Percentiles rank a stretch among this genome's conserved stretches.
phyloP scores from a whole-genome alignment of 352 stramenopile species.

The Phytophthora fragariaefolia region DNA sequence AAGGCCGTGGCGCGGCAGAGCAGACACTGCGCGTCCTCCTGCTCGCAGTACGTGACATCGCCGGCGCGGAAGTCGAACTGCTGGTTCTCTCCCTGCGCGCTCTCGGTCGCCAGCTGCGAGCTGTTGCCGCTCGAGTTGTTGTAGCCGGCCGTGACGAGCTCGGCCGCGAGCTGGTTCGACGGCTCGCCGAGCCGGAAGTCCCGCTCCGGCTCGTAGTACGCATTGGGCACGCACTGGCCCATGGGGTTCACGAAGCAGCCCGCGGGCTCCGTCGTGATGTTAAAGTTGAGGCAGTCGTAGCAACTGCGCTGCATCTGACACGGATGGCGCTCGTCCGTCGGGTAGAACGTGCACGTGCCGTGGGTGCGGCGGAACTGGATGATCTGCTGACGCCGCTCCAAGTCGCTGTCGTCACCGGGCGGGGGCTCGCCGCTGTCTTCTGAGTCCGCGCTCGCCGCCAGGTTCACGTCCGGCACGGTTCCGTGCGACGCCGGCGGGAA shows the following conservation, averaged over 20 bases:
- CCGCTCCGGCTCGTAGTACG: conserved; percentile 18
- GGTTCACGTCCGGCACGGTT: conserved; percentile 3
- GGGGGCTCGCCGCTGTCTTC: conserved; percentile 4
- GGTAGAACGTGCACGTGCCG: conserved; percentile 49
- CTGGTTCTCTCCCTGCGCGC: conserved; percentile 21
- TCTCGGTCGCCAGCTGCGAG: conserved; percentile 15
- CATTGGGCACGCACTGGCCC: conserved; percentile 17
- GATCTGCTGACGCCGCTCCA: background rate
- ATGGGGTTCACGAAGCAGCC: conserved; percentile 51
- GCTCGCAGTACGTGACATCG: conserved; percentile 44
- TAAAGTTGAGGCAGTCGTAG: conserved; percentile 63
- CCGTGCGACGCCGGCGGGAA: conserved; percentile 22
- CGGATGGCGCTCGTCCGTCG: conserved; percentile 39
- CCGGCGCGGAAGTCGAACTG: conserved; percentile 38
- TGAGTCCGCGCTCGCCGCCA: conserved; percentile 11
- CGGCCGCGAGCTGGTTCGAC: conserved; percentile 30
- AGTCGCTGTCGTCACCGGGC: conserved; percentile 4
- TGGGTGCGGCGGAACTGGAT: conserved; percentile 39
- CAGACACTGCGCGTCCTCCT: conserved; percentile 45
- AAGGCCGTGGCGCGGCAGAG: conserved; percentile 43
- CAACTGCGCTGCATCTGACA: conserved; percentile 52
- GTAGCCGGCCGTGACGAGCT: conserved; percentile 33
- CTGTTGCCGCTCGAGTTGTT: conserved; percentile 19
- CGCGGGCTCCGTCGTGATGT: conserved; percentile 36
- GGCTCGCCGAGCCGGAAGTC: conserved; percentile 42